phyloP scores from a whole-genome alignment of 2,329 filamentous ascomycete species.

The Colletotrichum lentis region DNA sequence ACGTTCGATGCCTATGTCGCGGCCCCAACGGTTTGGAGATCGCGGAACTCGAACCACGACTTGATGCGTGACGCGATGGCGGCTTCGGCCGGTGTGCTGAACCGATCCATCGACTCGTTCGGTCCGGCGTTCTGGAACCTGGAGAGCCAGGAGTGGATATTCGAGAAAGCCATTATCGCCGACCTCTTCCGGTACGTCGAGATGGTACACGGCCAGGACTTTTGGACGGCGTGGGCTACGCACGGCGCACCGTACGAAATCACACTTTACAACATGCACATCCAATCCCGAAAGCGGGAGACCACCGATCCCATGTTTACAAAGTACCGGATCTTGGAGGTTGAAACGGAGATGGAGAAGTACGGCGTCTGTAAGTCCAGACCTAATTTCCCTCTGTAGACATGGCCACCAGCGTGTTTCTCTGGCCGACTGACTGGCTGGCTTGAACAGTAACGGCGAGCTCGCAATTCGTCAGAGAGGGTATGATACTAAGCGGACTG shows the following conservation, averaged over 20 bases:
- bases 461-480: neutral
- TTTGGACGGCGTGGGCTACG: conserved; percentile 21
- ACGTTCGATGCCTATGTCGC: conserved; percentile 18
- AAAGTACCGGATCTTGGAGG: conserved; percentile 13
- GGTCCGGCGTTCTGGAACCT: conserved; percentile 19
- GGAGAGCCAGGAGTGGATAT: conserved; percentile 25
- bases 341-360: conserved; percentile 24
- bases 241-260: conserved; percentile 24
- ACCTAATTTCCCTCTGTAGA: rapidly evolving
- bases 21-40: conserved; percentile 25
- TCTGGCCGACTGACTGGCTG: neutral
- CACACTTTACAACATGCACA: conserved; percentile 21
- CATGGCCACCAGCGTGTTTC: too few relatives aligned
- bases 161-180: conserved; percentile 18
- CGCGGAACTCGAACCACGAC: conserved; percentile 1
- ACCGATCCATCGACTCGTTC: conserved; percentile 7
- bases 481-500: neutral
- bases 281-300: conserved; percentile 28
- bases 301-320: conserved; percentile 10
- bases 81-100: neutral
- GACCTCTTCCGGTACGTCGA: conserved; percentile 19
- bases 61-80: neutral
- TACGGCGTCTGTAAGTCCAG: conserved; percentile 21
- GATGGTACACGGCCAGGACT: conserved; percentile 4
- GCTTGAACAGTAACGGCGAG: neutral